Evolutionary conservation across 345 rosid species (phyloP).

Genomic region (Carallia brachiata): DNA sequence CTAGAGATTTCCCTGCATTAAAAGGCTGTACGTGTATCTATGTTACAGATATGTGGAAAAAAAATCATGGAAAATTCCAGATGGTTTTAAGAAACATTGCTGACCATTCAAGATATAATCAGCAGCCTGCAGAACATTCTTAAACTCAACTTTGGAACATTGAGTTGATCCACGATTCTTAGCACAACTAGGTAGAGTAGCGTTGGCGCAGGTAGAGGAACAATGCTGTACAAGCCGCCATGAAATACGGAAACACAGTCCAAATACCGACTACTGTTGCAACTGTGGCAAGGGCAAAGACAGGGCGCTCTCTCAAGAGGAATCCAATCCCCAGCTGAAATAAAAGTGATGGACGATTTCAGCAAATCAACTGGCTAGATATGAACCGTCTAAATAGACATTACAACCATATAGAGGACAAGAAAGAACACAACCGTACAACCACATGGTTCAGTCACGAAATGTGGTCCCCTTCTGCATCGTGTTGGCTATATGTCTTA

Average conservation of each 20-base stretch:
- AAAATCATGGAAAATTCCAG: too few relatives aligned
- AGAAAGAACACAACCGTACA: too few relatives aligned
- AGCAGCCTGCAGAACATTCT: too few relatives aligned
- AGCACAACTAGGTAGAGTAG: conserved; percentile 28
- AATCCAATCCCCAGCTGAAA: conserved; percentile 70
- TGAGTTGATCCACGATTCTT: too few relatives aligned
- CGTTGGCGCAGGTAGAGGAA: conserved; percentile 42
- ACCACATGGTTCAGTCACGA: too few relatives aligned
- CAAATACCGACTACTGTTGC: conserved; percentile 86
- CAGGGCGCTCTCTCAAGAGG: conserved; percentile 65
- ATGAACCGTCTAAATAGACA: not conserved
- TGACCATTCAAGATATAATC: too few relatives aligned
- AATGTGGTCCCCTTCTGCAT: too few relatives aligned
- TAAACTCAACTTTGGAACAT: too few relatives aligned
- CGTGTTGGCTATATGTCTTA: not conserved
- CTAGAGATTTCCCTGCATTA: too few relatives aligned
- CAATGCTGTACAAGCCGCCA: conserved; percentile 70
- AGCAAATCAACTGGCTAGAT: conserved; percentile 2
- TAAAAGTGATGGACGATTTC: conserved; percentile 10
- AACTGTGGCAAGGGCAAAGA: conserved; percentile 72
- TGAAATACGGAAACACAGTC: conserved; percentile 71
- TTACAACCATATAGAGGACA: not conserved
- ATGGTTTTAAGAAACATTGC: too few relatives aligned
- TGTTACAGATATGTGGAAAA: too few relatives aligned
- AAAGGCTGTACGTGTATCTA: too few relatives aligned